Base-by-base conservation (phyloP, 2,329 filamentous ascomycete species). In the Capronia epimyces region DNA sequence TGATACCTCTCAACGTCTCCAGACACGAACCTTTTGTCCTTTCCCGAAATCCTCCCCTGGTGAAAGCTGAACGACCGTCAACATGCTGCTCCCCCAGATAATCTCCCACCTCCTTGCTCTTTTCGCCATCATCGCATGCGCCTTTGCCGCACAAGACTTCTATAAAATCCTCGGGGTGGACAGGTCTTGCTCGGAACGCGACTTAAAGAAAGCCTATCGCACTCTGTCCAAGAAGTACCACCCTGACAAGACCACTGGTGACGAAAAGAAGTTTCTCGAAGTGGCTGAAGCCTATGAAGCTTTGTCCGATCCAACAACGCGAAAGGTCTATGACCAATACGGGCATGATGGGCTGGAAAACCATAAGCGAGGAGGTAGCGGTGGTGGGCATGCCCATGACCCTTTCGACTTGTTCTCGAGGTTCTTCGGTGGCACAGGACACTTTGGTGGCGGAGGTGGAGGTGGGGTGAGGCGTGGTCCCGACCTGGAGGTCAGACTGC, bases 241-340 rank as follows among this genome's bases (percentile, higher is more conserved):
- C 66, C 93, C 93, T 2, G 93, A 98, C 71, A 98, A 98, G 79
- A 89, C 91, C 85, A 93, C 79, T 63, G 86, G 73, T 13, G 91
- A 90, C 29, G 83, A 91, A 60, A 80, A 90, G 67, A 95, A 91
- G 68, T 98, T 98, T 67, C 89, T 96, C 68, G 82, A 89, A 65
- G 84, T 98, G 42, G 87, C 90, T 41, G 90, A 96, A 73, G 93
- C 93, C 51, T 98, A 98, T 78, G 93, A 97, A 64, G 82, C 88
- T 37, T 84, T 98, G 24, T 88, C 83, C 60, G 84, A 93, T 59
- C 68, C 83, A 25, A 83, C 93, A 54, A 82, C 82, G 20, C 87
- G 93, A 62, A 82, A 86, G 61, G 86, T 97, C 64, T 98, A 98
- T 77, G 90, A 98, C 69, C 83, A 89, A 65, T 86, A 95, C 67